Evolutionary conservation across 2,329 filamentous ascomycete species (phyloP).

Genomic region (Apiospora koreana): DNA sequence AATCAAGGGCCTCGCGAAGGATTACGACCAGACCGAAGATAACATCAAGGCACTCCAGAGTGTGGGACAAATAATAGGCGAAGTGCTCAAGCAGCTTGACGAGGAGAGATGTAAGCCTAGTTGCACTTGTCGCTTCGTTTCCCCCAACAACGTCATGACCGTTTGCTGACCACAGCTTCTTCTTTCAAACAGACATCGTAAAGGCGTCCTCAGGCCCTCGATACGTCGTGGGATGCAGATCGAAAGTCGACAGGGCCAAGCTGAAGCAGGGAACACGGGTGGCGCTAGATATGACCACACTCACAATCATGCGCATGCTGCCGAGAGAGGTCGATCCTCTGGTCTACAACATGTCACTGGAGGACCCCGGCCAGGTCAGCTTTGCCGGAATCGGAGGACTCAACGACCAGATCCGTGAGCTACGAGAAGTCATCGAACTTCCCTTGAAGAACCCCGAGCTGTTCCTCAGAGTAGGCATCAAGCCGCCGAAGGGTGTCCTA

Average conservation of each 20-base stretch:
- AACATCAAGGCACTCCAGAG: constrained; percentile 99
- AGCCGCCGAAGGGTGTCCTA: constrained; percentile 95
- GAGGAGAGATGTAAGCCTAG: constrained; percentile 87
- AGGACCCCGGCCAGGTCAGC: constrained; percentile 96
- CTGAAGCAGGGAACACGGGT: constrained; percentile 98
- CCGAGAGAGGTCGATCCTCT: constrained; percentile 97
- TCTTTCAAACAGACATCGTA: constrained; percentile 74
- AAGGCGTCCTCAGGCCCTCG: constrained; percentile 96
- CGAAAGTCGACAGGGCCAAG: constrained; percentile 96
- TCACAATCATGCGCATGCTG: constrained; percentile 99
- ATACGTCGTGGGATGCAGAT: constrained; percentile 97
- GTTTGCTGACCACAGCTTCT: not conserved
- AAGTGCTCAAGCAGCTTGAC: constrained; percentile 97
- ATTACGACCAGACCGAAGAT: constrained; percentile 96
- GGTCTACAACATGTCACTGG: constrained; percentile 99
- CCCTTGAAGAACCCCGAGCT: constrained; percentile 98
- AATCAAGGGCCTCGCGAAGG: constrained; percentile 92
- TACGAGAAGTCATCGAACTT: constrained; percentile 96
- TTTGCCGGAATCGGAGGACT: constrained; percentile 97
- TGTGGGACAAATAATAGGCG: constrained; percentile 98
- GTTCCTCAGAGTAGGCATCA: constrained; percentile 95
- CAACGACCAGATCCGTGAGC: constrained; percentile 97
- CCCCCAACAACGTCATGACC: not conserved
- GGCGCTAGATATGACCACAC: constrained; percentile 97
- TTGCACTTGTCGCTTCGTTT: not conserved